Percentiles rank a stretch among this genome's conserved stretches.
phyloP scores from a whole-genome alignment of 2,329 filamentous ascomycete species.

The Aureobasidium subglaciale region DNA sequence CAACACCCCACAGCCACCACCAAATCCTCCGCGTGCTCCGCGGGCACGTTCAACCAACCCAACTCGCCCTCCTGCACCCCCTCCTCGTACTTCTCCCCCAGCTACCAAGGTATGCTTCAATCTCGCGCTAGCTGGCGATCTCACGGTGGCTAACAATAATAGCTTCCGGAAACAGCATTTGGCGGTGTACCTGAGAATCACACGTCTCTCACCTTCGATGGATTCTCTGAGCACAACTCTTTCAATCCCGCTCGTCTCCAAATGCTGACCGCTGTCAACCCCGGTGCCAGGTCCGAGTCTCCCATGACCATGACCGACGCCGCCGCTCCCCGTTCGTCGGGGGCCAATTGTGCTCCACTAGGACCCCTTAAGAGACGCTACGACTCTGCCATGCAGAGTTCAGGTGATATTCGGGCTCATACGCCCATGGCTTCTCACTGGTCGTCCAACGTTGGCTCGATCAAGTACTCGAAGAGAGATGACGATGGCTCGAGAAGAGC shows the following conservation, averaged over 20 bases:
- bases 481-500: background rate
- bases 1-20: background rate
- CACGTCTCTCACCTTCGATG: conserved; percentile 3
- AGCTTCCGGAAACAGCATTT: background rate
- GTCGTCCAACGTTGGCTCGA: background rate
- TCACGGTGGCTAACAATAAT: background rate
- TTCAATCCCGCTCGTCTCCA: conserved; percentile 2
- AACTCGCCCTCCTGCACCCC: too few relatives aligned
- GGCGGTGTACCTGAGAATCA: conserved; percentile 1
- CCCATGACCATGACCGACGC: background rate
- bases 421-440: background rate
- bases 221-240: conserved; percentile 2
- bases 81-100: background rate
- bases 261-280: background rate
- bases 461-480: background rate
- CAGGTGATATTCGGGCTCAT: background rate
- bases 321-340: background rate
- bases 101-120: too few relatives aligned
- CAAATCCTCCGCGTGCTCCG: background rate
- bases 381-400: background rate
- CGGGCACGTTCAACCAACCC: too few relatives aligned
- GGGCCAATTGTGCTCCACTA: conserved; percentile 6
- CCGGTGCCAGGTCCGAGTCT: background rate
- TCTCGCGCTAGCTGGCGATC: too few relatives aligned
- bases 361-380: background rate